A percentile compares a stretch with the other conserved stretches of the same genome.
Evolutionary conservation across 805 yeast genomes (phyloP).

Genomic region (Sugiyamaella marilandica): DNA sequence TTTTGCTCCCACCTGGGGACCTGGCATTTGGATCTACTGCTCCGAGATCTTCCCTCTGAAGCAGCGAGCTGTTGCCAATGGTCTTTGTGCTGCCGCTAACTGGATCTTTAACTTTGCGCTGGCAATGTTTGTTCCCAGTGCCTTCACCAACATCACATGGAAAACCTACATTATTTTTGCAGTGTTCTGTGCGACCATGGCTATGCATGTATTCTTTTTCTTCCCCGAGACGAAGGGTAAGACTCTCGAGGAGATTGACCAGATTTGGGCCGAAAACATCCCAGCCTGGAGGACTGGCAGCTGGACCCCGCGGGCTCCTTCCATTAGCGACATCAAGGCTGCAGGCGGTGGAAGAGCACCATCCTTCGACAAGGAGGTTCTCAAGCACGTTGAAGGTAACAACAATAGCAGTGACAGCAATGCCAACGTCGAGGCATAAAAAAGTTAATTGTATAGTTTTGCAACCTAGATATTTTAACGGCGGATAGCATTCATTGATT

Average conservation of each 20-base stretch:
- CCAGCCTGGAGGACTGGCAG: constrained; percentile 75
- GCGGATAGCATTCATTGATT: not conserved
- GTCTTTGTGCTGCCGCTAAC: constrained; percentile 43
- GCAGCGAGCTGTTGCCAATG: constrained; percentile 50
- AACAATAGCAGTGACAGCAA: not conserved
- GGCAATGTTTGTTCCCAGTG: constrained; percentile 54
- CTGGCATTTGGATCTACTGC: constrained; percentile 41
- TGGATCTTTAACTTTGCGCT: constrained; percentile 45
- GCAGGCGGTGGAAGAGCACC: constrained; percentile 30
- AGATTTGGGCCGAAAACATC: constrained; percentile 46
- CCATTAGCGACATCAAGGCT: constrained; percentile 24
- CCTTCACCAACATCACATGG: constrained; percentile 49
- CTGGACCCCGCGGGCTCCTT: constrained; percentile 17
- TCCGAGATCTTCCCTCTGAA: constrained; percentile 48
- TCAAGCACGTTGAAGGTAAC: constrained; percentile 5
- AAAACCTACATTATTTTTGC: constrained; percentile 61
- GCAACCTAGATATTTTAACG: too few species aligned
- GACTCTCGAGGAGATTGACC: constrained; percentile 37
- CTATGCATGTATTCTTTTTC: constrained; percentile 36
- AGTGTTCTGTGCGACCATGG: constrained; percentile 46
- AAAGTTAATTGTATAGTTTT: not conserved
- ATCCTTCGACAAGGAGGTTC: constrained; percentile 18
- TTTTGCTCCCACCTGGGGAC: constrained; percentile 86
- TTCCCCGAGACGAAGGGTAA: constrained; percentile 27
- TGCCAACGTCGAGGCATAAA: not conserved